Evolutionary conservation across 2,329 filamentous ascomycete species (phyloP).

Genomic region (Aureobasidium mangrovei): DNA sequence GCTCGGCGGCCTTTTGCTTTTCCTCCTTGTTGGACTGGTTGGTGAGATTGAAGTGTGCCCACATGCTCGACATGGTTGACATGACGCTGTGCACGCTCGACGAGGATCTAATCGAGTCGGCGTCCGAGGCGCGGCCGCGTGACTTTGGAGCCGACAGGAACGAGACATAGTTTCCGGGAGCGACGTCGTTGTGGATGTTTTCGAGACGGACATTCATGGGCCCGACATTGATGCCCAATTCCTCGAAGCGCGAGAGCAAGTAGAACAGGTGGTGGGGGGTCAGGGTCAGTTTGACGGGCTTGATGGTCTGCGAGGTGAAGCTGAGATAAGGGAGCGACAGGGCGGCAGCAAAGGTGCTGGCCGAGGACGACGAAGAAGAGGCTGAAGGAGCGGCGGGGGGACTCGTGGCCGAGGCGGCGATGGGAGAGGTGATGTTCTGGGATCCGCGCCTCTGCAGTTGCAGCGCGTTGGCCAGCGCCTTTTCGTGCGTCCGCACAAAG

Average conservation of each 20-base stretch:
- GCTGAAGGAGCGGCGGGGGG: slow-evolving; percentile 52
- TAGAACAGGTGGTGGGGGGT: slow-evolving; percentile 97
- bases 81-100: slow-evolving; percentile 96
- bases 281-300: slow-evolving; percentile 82
- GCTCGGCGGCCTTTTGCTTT: slow-evolving; percentile 76
- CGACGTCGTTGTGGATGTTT: slow-evolving; percentile 81
- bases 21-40: slow-evolving; percentile 77
- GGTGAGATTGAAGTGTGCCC: slow-evolving; percentile 79
- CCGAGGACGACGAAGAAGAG: slow-evolving; percentile 64
- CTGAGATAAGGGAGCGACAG: slow-evolving; percentile 77
- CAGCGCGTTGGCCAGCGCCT: slow-evolving; percentile 89
- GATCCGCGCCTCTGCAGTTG: slow-evolving; percentile 67
- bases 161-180: slow-evolving; percentile 88
- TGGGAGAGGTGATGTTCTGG: slow-evolving; percentile 43
- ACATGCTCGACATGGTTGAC: slow-evolving; percentile 90
- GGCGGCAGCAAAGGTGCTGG: slow-evolving; percentile 67
- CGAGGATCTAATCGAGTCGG: slow-evolving; percentile 86
- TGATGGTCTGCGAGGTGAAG: slow-evolving; percentile 76
- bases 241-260: slow-evolving; percentile 88
- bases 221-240: slow-evolving; percentile 79
- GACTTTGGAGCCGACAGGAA: slow-evolving; percentile 80
- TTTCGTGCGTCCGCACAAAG: slow-evolving; percentile 96
- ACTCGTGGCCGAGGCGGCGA: slow-evolving; percentile 36
- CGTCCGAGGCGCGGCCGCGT: slow-evolving; percentile 70
- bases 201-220: slow-evolving; percentile 95